Base-by-base conservation (phyloP, 2,329 filamentous ascomycete species). In the Zasmidium angulare region DNA sequence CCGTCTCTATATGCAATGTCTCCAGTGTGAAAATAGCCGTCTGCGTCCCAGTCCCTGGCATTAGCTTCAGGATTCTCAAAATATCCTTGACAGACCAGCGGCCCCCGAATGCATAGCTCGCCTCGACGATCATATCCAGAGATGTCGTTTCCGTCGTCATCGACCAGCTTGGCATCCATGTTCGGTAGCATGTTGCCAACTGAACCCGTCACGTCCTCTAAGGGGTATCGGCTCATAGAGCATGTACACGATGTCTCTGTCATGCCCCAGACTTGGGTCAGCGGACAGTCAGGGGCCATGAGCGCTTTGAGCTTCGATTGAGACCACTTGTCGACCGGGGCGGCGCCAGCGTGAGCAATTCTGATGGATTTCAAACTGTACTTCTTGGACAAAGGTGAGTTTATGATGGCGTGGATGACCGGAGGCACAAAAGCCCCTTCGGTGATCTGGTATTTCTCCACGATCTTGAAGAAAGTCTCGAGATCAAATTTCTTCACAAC, bases 351-450 rank as follows among this genome's bases (percentile, higher is more conserved):
- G 6, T 59, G 62, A 0, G 74, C 76, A 1, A 54, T 52, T 3
- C 69, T 68, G 11, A 80, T 64, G 0, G 73, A 75, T 20, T 75
- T 76, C 12, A 85, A 65, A 17, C 75, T 79, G 29, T 78, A 75
- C 26, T 76, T 74, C 11, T 76, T 75, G 1, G 74, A 71, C 17
- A 79, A 65, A 0, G 81, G 78, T 1, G 76, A 79, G 70, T 79
- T 82, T 46, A 84, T 71, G 40, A 83, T 76, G 2, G 76, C 74
- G 40, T 83, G 74, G 1, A 78, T 77, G 46, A 84, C 78, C 0
- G 83, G 82, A 23, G 84, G 84, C 0, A 85, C 83, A 17, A 83
- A 66, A 0, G 73, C 63, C 0, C 82, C 66, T 50, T 85, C 82
- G 0, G 76, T 80, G 46, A 84, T 75, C 20, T 76, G 63, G 64